phyloP scores from a whole-genome alignment of 2,329 filamentous ascomycete genomes.

The Exophiala viscosa region DNA sequence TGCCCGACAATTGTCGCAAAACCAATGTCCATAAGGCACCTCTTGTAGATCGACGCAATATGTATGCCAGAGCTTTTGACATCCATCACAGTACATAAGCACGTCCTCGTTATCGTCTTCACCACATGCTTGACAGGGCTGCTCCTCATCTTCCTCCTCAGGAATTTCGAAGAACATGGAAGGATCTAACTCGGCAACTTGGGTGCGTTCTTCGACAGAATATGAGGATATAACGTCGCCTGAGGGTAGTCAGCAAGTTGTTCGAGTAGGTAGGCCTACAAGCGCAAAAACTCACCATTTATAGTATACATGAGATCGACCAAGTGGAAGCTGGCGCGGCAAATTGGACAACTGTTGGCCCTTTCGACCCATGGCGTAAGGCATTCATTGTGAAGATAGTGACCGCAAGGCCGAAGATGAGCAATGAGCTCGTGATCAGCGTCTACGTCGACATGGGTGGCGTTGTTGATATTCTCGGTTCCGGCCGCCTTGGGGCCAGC shows the following conservation, averaged over 20 bases:
- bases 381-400: constrained; percentile 89
- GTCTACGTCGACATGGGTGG: constrained; percentile 23
- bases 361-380: constrained; percentile 92
- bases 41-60: constrained; percentile 81
- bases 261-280: neutral
- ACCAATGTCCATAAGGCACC: constrained; percentile 78
- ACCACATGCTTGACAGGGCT: constrained; percentile 81
- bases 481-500: constrained; percentile 32
- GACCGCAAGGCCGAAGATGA: constrained; percentile 72
- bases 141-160: constrained; percentile 61
- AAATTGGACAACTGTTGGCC: constrained; percentile 97
- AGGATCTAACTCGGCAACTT: constrained; percentile 86
- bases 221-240: constrained; percentile 58
- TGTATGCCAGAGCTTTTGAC: constrained; percentile 84
- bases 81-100: constrained; percentile 85
- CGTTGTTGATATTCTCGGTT: constrained; percentile 31
- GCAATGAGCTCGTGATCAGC: constrained; percentile 47
- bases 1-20: constrained; percentile 74
- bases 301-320: constrained; percentile 78
- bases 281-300: constrained; percentile 63
- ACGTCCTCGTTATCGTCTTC: constrained; percentile 76
- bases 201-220: constrained; percentile 51
- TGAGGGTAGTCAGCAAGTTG: constrained; percentile 30
- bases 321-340: constrained; percentile 83
- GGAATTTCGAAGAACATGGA: constrained; percentile 67